Evolutionary conservation across 2,329 filamentous ascomycete genomes (phyloP), one percentile per base, ranked within the genome.

Genomic region (Alternaria panax): DNA sequence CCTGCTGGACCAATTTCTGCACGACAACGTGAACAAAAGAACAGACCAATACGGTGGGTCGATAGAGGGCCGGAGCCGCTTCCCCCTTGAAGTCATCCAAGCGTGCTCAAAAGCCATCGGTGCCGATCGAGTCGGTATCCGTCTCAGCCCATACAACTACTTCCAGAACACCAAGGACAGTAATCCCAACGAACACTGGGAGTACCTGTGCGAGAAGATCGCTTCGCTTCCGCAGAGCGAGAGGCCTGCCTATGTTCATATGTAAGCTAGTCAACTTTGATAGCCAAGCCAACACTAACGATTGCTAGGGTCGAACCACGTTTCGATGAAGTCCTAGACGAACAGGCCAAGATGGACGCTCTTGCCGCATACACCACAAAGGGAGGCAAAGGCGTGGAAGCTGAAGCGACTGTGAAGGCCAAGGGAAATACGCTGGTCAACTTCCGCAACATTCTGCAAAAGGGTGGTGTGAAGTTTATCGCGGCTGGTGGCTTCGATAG

Each of bases 401-500:
- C 72, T n/a, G 74, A 77, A 56, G 73, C 69, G 4, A 72, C 72
- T 9, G 63, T 64, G n/a, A 67, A 68, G 41, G 51, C 57, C 22
- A 68, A 68, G 50, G 63, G 60, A 6, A 70, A 77, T 27, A 70
- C 63, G 12, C 73, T 81, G 6, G 47, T 63, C 20, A 69, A 75
- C 32, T 69, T 80, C 58, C 81, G 84, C 20, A 64, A 79, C 11
- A 86, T 87, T 59, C 83, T 86, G 51, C 63, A 50, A 55, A 77
- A 62, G 60, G 81, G 80, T 2, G 72, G 77, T 6, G 84, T 84
- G 0, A 85, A 84, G 0, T 85, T 87, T 73, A 81, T 88, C 61
- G 82, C 84, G 0, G 85, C 83, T 0, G 85, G 85, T 6, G 85
- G 85, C 0, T 88, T 82, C 73, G 77, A 83, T 51, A 79, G 85